These are phyloP conservation scores for Arachis hypogaea DNA, from an alignment of 306 rosid species.

Conservation along the genomic window DNA sequence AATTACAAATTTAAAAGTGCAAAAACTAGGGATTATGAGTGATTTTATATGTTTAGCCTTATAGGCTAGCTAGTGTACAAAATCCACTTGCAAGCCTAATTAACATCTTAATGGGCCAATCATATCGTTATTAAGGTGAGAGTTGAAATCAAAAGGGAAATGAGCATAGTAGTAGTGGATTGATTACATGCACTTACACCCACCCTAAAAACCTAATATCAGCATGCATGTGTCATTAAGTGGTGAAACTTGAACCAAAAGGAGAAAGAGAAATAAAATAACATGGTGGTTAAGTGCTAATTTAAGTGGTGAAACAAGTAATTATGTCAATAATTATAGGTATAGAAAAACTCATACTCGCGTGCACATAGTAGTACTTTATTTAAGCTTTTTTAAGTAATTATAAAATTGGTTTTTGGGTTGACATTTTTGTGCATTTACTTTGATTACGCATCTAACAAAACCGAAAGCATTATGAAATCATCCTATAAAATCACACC, in stretches of 20 bases:
- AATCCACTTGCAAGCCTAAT: constrained; percentile 3
- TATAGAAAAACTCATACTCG: constrained; percentile 55
- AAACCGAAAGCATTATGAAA: constrained; percentile 43
- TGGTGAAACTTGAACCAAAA: constrained; percentile 14
- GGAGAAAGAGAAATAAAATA: neutral
- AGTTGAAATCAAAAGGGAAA: constrained; percentile 16
- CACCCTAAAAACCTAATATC: constrained; percentile 29
- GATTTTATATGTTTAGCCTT: neutral
- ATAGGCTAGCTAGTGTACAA: neutral
- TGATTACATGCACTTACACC: neutral
- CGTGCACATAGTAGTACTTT: constrained; percentile 48
- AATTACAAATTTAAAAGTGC: neutral
- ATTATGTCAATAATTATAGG: constrained; percentile 52
- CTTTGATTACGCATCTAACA: constrained; percentile 39
- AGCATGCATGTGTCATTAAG: constrained; percentile 26
- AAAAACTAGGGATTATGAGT: neutral
- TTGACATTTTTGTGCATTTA: constrained; percentile 52
- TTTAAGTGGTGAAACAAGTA: constrained; percentile 39
- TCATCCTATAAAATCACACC: constrained; percentile 31
- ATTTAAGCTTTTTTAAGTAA: constrained; percentile 28
- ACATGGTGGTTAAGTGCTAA: constrained; percentile 17
- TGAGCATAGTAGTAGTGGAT: constrained; percentile 26
- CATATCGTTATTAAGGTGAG: constrained; percentile 14
- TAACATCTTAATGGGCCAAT: constrained; percentile 4
- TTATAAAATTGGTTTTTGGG: constrained; percentile 39